Percentiles rank a stretch among this genome's conserved stretches.
Evolutionary conservation across 768 basidiomycete genomes (phyloP).

Genomic region (Collybia nuda): DNA sequence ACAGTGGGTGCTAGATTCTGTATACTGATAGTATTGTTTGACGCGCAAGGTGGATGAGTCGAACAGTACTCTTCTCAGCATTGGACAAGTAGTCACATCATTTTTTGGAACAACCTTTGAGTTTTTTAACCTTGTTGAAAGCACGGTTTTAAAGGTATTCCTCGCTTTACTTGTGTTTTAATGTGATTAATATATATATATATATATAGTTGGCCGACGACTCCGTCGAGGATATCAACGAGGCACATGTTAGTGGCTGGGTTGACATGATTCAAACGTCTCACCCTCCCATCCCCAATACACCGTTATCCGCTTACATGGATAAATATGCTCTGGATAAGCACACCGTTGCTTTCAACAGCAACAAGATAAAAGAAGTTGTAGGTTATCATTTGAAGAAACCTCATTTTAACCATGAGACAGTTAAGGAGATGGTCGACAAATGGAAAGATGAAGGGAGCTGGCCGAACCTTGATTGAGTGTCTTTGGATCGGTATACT

Average conservation of each 20-base stretch:
- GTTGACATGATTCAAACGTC: slow-evolving; percentile 76
- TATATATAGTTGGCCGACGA: slow-evolving; percentile 61
- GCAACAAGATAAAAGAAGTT: slow-evolving; percentile 72
- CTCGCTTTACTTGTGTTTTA: background rate
- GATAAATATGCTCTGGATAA: slow-evolving; percentile 71
- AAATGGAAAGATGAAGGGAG: slow-evolving; percentile 77
- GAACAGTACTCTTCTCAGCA: slow-evolving; percentile 64
- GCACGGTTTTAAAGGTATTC: slow-evolving; percentile 63
- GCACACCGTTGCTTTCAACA: slow-evolving; percentile 66
- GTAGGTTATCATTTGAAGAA: slow-evolving; percentile 64
- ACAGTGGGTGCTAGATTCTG: background rate
- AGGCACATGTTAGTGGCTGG: slow-evolving; percentile 81
- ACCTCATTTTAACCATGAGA: slow-evolving; percentile 62
- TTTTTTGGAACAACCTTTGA: slow-evolving; percentile 81
- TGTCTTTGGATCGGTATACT: background rate
- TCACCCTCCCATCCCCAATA: slow-evolving; percentile 67
- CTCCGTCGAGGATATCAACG: slow-evolving; percentile 80
- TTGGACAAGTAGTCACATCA: slow-evolving; percentile 64
- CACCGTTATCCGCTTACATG: slow-evolving; percentile 78
- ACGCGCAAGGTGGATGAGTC: slow-evolving; percentile 63
- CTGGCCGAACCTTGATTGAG: slow-evolving; percentile 44
- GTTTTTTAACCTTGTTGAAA: slow-evolving; percentile 73
- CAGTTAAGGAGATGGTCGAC: slow-evolving; percentile 69
- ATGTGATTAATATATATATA: background rate
- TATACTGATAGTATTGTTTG: background rate